Conservation (phyloP, 129 eudicot genomes). For the Centrapalus pauciflorus region DNA sequence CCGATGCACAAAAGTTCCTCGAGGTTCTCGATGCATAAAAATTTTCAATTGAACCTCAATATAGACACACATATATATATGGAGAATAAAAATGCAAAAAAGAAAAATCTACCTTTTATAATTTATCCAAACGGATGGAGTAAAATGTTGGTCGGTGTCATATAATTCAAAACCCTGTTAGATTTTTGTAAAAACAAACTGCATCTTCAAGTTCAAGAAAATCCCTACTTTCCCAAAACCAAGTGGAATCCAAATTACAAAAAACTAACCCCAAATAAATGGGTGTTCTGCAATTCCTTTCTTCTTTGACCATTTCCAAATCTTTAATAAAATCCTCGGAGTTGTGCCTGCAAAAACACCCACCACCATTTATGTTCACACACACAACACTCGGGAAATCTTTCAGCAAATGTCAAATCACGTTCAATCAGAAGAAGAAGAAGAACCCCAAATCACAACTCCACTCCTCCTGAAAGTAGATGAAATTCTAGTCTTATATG, state of each 20-base stretch:
- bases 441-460: conserved; percentile 16
- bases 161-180: not conserved
- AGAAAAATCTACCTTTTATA: too few species aligned
- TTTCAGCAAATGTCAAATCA: conserved; percentile 18
- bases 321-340: conserved; percentile 6
- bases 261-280: not conserved
- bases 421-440: not conserved
- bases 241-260: conserved; percentile 8
- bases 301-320: conserved; percentile 2
- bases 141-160: conserved; percentile 2
- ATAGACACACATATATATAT: too few species aligned
- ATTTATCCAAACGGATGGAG: not conserved
- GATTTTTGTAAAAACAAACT: not conserved
- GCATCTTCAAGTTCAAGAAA: conserved; percentile 28
- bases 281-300: not conserved
- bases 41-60: too few species aligned
- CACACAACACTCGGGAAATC: not conserved
- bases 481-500: not conserved
- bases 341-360: not conserved
- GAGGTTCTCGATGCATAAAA: too few species aligned
- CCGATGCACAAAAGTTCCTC: too few species aligned
- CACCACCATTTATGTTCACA: not conserved
- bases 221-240: conserved; percentile 17
- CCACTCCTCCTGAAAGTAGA: conserved; percentile 16
- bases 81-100: too few species aligned